These are phyloP conservation scores for Penicillium occitanis DNA, from an alignment of 2,329 filamentous ascomycete species.

Conservation along the genomic window DNA sequence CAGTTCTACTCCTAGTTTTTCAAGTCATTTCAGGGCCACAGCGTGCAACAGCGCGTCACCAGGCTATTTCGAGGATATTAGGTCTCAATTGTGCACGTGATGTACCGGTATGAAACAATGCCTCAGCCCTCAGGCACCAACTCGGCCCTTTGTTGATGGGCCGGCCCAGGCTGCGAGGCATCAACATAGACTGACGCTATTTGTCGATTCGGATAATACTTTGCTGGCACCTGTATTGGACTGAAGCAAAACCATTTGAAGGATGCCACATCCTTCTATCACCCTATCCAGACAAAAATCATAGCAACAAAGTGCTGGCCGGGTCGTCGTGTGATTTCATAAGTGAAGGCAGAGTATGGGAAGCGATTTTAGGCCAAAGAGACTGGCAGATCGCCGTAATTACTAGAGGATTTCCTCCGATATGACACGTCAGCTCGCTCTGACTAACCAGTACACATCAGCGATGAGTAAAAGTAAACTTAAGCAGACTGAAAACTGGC, in stretches of 20 bases:
- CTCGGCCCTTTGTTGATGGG: background rate
- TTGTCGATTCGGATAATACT: background rate
- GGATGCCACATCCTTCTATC: background rate
- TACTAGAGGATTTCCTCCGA: background rate
- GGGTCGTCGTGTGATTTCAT: background rate
- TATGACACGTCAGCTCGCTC: constrained; percentile 5
- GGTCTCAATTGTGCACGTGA: background rate
- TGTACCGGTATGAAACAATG: background rate
- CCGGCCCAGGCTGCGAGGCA: background rate
- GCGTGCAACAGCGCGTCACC: too few species aligned
- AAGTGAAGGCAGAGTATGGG: background rate
- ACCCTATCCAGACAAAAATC: background rate
- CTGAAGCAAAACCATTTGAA: background rate
- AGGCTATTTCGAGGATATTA: too few species aligned
- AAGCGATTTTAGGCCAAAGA: background rate
- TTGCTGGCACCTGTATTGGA: background rate
- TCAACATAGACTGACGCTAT: background rate
- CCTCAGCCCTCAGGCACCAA: background rate
- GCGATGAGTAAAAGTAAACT: background rate
- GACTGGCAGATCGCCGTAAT: background rate
- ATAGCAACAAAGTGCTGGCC: background rate
- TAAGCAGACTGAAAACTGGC: background rate
- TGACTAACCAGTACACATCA: background rate
- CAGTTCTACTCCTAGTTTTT: too few species aligned
- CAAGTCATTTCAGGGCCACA: too few species aligned